Evolutionary conservation across 306 rosid genomes (phyloP).

Genomic region (Trifolium pratense): DNA sequence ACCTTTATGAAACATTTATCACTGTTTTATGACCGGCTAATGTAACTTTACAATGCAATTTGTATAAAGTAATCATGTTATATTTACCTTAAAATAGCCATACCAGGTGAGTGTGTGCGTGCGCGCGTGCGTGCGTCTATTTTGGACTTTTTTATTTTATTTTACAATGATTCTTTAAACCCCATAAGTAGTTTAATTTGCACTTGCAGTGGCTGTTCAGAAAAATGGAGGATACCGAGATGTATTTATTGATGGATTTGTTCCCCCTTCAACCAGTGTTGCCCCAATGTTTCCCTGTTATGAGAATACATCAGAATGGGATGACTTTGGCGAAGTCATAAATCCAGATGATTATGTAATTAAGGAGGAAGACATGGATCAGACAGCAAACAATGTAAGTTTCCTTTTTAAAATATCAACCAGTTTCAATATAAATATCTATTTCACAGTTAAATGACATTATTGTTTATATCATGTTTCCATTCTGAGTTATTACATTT

Average conservation of each 20-base stretch:
- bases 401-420: conserved; percentile 36
- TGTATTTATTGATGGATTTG: conserved; percentile 84
- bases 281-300: conserved; percentile 90
- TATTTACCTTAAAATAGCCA: conserved; percentile 17
- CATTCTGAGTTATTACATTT: conserved; percentile 18
- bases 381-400: conserved; percentile 64
- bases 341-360: conserved; percentile 98
- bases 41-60: conserved; percentile 18
- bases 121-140: not conserved
- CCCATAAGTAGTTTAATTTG: conserved; percentile 43
- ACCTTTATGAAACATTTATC: not conserved
- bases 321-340: conserved; percentile 95
- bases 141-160: not conserved
- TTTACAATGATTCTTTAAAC: conserved; percentile 8
- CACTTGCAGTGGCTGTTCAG: conserved; percentile 57
- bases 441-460: not conserved
- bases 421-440: not conserved
- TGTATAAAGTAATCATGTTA: conserved; percentile 25
- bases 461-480: conserved; percentile 26
- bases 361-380: conserved; percentile 94
- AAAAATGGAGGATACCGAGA: conserved; percentile 66
- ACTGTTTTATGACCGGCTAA: conserved; percentile 14
- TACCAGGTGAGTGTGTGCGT: not conserved
- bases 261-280: conserved; percentile 79
- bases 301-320: conserved; percentile 85